Conservation (phyloP, 1,139 yeast species). For the Torulaspora globosa region DNA sequence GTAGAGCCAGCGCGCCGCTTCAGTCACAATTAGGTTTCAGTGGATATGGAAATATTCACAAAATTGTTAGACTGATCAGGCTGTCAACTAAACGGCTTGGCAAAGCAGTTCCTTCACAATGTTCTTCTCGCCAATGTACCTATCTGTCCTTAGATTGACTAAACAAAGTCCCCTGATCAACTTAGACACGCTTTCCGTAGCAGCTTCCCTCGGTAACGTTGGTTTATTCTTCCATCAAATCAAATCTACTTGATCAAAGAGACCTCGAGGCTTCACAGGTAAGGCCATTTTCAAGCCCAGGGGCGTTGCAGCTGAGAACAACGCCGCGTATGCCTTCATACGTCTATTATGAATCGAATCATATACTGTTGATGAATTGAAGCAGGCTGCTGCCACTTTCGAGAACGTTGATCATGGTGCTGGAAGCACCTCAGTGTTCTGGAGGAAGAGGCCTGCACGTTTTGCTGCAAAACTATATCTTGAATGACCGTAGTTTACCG, state of each 20-base stretch:
- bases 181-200: not conserved
- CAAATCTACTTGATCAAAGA: not conserved
- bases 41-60: not conserved
- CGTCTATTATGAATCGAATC: constrained; percentile 6
- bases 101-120: not conserved
- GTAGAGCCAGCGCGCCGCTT: not conserved
- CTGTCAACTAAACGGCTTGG: not conserved
- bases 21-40: not conserved
- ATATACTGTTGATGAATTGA: not conserved
- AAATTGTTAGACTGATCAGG: too few relatives aligned
- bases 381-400: too few relatives aligned
- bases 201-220: not conserved
- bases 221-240: not conserved
- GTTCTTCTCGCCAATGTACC: not conserved
- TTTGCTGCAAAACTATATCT: not conserved
- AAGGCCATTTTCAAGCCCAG: constrained; percentile 7
- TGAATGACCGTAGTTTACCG: not conserved
- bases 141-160: not conserved
- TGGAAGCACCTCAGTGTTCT: too few relatives aligned
- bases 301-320: constrained; percentile 2
- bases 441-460: not conserved
- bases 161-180: not conserved
- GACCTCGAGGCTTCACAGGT: constrained; percentile 2
- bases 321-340: constrained; percentile 11
- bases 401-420: too few relatives aligned